Base-by-base conservation (phyloP, 2,329 filamentous ascomycete genomes). In the Penicillium hesseltinei region DNA sequence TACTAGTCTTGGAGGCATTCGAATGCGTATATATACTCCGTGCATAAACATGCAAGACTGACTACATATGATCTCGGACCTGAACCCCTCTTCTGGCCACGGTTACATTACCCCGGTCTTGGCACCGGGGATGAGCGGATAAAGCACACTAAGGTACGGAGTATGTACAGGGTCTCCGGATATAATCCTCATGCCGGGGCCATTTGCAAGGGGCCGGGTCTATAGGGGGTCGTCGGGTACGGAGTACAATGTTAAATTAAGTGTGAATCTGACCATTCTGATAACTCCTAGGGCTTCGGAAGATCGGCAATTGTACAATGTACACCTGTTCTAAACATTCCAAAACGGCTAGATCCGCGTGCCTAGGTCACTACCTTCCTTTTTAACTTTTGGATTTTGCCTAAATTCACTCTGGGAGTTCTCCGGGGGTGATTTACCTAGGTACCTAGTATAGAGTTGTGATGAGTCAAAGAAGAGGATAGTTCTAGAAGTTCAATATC, bases 21-120 rank as follows among this genome's bases (percentile, higher is more conserved):
- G 13, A 21, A 51, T 43, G 6, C 23, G 7, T 13, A 43, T 31
- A 13, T 13, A 13, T 13, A 13, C 31, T 33, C 31, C 31, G 11
- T 27, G 25, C 13, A 3, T 42, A 23, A 42, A 42, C 3, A 13
- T n/a, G 21, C 8, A 11, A 35, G 25, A 25, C 15, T 31, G 11
- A 15, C 11, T 40, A 15, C 17, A 13, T 29, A 15, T 27, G 10
- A 36, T 8, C 33, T 15, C 19, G 19, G 29, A 55, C 36, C 23
- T 50, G 29, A 36, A 43, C 46, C 45, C 38, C 46, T 55, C 44
- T 21, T 49, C 35, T 36, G 21, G 23, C 17, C 46, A 50, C 29
- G 52, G 38, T 36, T 9, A 33, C 9, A 29, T 55, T 55, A 51
- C 52, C 52, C 46, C 52, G 21, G 52, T 42, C 36, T 55, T 55